phyloP scores from a whole-genome alignment of 2,329 filamentous ascomycete species.

The Ascosphaera apis region DNA sequence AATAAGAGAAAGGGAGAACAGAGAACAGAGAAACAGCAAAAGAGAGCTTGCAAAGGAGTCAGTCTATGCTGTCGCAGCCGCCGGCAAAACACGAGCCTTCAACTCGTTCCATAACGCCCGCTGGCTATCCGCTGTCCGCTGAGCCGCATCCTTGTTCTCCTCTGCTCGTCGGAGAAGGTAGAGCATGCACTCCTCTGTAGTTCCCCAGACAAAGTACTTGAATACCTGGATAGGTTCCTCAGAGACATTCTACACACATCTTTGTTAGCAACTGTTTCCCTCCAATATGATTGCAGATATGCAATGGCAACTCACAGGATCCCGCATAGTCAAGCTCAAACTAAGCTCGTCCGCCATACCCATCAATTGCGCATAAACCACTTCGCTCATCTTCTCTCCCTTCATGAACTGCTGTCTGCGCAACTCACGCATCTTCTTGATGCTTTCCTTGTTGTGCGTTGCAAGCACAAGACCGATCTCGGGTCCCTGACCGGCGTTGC shows the following conservation, averaged over 20 bases:
- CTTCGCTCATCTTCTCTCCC: slow-evolving; percentile 21
- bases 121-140: slow-evolving; percentile 16
- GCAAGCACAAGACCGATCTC: slow-evolving; percentile 32
- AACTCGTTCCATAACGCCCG: slow-evolving; percentile 7
- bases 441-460: slow-evolving; percentile 34
- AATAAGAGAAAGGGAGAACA: too few species aligned
- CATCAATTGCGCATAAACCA: slow-evolving; percentile 58
- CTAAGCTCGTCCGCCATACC: slow-evolving; percentile 93
- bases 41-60: too few species aligned
- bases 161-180: slow-evolving; percentile 41
- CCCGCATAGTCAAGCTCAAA: slow-evolving; percentile 27
- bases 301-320: slow-evolving; percentile 4
- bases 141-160: slow-evolving; percentile 45
- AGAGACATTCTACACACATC: slow-evolving; percentile 11
- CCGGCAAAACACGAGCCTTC: too few species aligned
- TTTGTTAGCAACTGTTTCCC: slow-evolving; percentile 7
- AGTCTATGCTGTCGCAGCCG: too few species aligned
- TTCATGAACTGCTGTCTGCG: slow-evolving; percentile 22
- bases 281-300: too few species aligned
- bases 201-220: slow-evolving; percentile 38
- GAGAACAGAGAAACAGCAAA: too few species aligned
- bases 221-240: slow-evolving; percentile 25
- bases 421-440: slow-evolving; percentile 26
- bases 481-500: slow-evolving; percentile 15
- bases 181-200: slow-evolving; percentile 35